Base-by-base conservation (phyloP, 1,139 yeast genomes). In the Kurtzmaniella quercitrusa region DNA sequence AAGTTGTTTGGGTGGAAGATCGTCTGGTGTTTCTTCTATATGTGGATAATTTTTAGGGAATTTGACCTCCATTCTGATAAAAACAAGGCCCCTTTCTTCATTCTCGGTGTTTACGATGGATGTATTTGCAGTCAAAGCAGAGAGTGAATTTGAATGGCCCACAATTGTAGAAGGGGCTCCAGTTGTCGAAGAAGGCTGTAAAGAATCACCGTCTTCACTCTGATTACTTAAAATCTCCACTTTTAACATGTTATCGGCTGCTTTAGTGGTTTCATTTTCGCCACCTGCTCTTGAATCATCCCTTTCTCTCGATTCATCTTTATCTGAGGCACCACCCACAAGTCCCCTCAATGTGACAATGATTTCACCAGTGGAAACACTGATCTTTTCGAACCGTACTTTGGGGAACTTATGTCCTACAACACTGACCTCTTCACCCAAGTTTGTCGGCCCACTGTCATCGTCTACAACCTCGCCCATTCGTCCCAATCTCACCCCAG, bases 401-500 rank as follows among this genome's bases (percentile, higher is more conserved):
- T 85, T 87, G 1, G 97, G 96, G 57, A 93, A 90, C 54, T 87
- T 88, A 55, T 86, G 93, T 1, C 97, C 96, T 8, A 91, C 93
- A 25, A 80, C 72, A 51, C 95, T 85, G 1, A 91, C 91, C 59
- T 93, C 98, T 61, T 90, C 97, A 4, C 96, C 96, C 18, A 91
- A 63, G 55, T 87, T 88, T 15, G 82, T 77, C 2, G 85, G 90
- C 27, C 71, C 75, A 48, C 68, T 77, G 47, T 70, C 79, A 33
- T 56, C 63, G 15, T 57, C 61, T 16, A 34, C 18, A n/a, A 9
- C 23, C 3, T 33, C 37, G 15, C 29, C 25, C 2, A 77, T 65
- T 41, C 77, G 70, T 0, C 94, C 94, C 66, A 79, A 81, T 44
- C 93, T 72, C 6, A 93, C 95, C 40, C 98, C 98, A 0, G 96